A percentile compares a stretch with the other conserved stretches of the same genome.
These are phyloP conservation scores for Pelargonium citronellum DNA, from an alignment of 441 rosid genomes.

Conservation along the genomic window DNA sequence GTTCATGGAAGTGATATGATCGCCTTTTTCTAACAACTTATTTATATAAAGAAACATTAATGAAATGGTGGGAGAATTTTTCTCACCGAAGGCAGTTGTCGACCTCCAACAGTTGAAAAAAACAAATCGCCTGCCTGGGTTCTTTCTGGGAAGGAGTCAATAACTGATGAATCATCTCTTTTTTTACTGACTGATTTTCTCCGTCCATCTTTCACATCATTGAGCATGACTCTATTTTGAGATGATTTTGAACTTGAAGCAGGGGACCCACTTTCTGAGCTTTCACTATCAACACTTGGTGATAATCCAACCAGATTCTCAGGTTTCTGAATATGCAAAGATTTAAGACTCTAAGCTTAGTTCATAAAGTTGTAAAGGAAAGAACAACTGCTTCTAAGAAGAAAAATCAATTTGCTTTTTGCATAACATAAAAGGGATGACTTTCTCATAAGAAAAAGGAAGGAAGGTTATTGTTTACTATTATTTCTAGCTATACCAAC, in stretches of 20 bases:
- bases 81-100: slow-evolving; percentile 56
- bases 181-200: slow-evolving; percentile 55
- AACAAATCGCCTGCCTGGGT: slow-evolving; percentile 72
- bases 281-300: slow-evolving; percentile 50
- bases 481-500: not conserved
- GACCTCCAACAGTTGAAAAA: slow-evolving; percentile 52
- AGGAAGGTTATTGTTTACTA: too few species aligned
- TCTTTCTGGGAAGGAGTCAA: slow-evolving; percentile 56
- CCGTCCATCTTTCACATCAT: slow-evolving; percentile 36
- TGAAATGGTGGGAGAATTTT: slow-evolving; percentile 6
- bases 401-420: not conserved
- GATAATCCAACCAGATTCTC: slow-evolving; percentile 52
- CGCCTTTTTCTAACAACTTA: not conserved
- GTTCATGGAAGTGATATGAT: not conserved
- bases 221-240: slow-evolving; percentile 35
- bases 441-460: too few species aligned
- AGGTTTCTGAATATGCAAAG: slow-evolving; percentile 52
- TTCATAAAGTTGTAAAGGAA: not conserved
- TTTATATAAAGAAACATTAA: slow-evolving; percentile 3
- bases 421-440: not conserved
- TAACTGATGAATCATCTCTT: slow-evolving; percentile 41
- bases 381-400: slow-evolving; percentile 3
- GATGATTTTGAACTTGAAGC: slow-evolving; percentile 58
- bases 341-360: not conserved
- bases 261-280: slow-evolving; percentile 58